Conservation (phyloP, 208 protist species). For the Trypanosoma platydactyli region DNA sequence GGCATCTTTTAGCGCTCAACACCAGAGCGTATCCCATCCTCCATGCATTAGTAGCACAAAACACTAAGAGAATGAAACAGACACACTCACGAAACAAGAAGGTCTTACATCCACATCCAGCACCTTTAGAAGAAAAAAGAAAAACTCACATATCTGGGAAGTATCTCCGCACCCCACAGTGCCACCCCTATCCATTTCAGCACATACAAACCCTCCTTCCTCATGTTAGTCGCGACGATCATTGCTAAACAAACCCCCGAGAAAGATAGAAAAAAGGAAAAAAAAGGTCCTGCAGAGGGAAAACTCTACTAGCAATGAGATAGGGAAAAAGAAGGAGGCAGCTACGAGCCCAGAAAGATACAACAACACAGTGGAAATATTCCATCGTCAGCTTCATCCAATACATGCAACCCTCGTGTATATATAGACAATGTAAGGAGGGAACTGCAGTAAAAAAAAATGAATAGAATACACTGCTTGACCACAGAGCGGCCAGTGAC, state of each 20-base stretch:
- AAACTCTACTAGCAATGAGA: not conserved
- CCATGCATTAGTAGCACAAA: too few relatives aligned
- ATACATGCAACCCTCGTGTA: too few relatives aligned
- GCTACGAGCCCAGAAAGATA: not conserved
- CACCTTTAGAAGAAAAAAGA: not conserved
- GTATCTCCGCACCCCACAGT: too few relatives aligned
- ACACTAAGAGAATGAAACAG: constrained; percentile 2
- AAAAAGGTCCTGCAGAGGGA: not conserved
- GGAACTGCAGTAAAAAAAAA: not conserved
- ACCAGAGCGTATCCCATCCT: too few relatives aligned
- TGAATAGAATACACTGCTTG: not conserved
- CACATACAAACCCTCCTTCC: too few relatives aligned
- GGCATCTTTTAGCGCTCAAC: too few relatives aligned
- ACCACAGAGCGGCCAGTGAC: not conserved
- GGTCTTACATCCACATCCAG: too few relatives aligned
- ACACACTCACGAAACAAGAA: constrained; percentile 4
- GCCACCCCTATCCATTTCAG: too few relatives aligned
- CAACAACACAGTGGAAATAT: too few relatives aligned
- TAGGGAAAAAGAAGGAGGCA: not conserved
- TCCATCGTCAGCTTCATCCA: too few relatives aligned
- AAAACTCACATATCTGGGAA: not conserved
- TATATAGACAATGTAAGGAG: not conserved
- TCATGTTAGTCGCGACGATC: too few relatives aligned
- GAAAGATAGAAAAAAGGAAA: constrained; percentile 16
- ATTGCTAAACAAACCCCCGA: constrained; percentile 1